Conservation (phyloP, 495 filamentous ascomycete genomes). For the Penicillium coffeae region DNA sequence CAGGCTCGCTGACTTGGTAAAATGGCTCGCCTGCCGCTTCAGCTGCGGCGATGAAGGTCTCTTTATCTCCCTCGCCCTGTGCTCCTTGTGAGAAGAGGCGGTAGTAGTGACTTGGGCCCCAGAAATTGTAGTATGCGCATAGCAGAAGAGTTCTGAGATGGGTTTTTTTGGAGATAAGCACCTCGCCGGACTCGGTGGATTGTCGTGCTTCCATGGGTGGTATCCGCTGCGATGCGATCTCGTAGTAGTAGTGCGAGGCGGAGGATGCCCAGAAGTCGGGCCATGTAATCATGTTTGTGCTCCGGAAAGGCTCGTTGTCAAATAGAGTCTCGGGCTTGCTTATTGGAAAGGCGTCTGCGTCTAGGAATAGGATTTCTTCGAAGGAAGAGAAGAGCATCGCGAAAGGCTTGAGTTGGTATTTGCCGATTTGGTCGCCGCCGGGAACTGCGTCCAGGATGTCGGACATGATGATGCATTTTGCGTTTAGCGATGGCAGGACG, state of each 20-base stretch:
- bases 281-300: slow-evolving; percentile 48
- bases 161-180: slow-evolving; percentile 47
- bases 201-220: slow-evolving; percentile 25
- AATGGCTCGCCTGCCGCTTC: slow-evolving; percentile 39
- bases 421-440: slow-evolving; percentile 21
- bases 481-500: slow-evolving; percentile 44
- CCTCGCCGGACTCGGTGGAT: slow-evolving; percentile 51
- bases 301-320: slow-evolving; percentile 39
- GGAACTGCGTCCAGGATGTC: slow-evolving; percentile 23
- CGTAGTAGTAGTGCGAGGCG: slow-evolving; percentile 43
- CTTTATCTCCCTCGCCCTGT: slow-evolving; percentile 56
- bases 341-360: slow-evolving; percentile 49
- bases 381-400: slow-evolving; percentile 54
- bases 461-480: slow-evolving; percentile 43
- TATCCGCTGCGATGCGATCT: slow-evolving; percentile 39
- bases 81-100: slow-evolving; percentile 49
- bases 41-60: slow-evolving; percentile 52
- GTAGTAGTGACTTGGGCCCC: slow-evolving; percentile 52
- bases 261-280: slow-evolving; percentile 54
- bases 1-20: slow-evolving; percentile 64
- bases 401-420: slow-evolving; percentile 53
- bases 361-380: slow-evolving; percentile 52
- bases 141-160: slow-evolving; percentile 49
- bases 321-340: slow-evolving; percentile 45
- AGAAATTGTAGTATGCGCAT: slow-evolving; percentile 57